Evolutionary conservation across 176 grass and related monocot genomes (phyloP).

Genomic region (Lolium perenne): DNA sequence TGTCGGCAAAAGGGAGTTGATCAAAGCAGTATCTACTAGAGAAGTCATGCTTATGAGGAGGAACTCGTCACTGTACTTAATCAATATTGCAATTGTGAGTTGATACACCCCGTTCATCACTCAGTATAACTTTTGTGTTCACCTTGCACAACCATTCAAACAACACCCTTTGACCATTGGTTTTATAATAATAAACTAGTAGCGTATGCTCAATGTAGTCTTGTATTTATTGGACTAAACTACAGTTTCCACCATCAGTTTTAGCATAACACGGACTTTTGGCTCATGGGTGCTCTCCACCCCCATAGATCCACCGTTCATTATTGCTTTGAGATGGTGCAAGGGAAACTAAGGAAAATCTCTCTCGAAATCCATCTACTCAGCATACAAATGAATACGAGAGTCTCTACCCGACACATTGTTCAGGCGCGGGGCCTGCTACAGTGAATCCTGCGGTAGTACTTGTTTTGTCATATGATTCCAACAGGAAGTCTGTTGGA

Average conservation of each 20-base stretch:
- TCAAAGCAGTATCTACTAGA: slow-evolving; percentile 55
- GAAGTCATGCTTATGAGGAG: slow-evolving; percentile 76
- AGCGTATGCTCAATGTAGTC: background rate
- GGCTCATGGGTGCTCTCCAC: no score
- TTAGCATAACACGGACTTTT: no score
- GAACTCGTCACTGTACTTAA: slow-evolving; percentile 59
- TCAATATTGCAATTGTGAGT: slow-evolving; percentile 51
- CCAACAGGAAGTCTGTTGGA: background rate
- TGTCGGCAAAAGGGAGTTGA: slow-evolving; percentile 52
- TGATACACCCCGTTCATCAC: background rate
- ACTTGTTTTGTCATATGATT: no score
- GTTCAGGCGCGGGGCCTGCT: no score
- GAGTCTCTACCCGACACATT: no score
- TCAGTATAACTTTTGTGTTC: background rate
- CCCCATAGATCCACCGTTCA: no score
- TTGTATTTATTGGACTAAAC: background rate
- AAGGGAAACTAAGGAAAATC: no score
- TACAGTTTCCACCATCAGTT: background rate
- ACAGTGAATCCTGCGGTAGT: no score
- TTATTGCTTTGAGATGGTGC: no score
- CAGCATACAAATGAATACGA: no score
- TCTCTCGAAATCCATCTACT: no score
- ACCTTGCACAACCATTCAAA: background rate
- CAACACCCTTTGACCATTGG: background rate
- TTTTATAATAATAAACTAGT: slow-evolving; percentile 22